Evolutionary conservation across 148 eudicot species (phyloP).

Genomic region (Polygonum aviculare): DNA sequence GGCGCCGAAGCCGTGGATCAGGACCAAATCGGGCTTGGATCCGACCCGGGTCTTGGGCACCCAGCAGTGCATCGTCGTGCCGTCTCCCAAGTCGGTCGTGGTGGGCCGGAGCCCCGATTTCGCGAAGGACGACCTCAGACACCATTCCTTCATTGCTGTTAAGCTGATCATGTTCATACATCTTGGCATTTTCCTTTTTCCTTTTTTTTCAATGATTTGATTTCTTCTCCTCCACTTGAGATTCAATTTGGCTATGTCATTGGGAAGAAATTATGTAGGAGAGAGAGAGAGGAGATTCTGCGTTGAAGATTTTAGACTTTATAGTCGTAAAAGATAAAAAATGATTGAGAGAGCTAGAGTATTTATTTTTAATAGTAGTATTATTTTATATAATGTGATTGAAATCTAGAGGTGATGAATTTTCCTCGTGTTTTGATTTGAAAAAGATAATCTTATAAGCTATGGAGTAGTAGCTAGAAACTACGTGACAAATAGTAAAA

Average conservation of each 20-base stretch:
- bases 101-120: constrained; percentile 53
- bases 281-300: too few species aligned
- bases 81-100: constrained; percentile 55
- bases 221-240: neutral
- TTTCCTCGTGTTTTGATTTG: neutral
- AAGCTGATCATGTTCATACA: constrained; percentile 64
- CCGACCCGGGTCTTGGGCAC: constrained; percentile 42
- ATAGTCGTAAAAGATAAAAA: too few species aligned
- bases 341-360: too few species aligned
- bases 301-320: too few species aligned
- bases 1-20: constrained; percentile 82
- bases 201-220: neutral
- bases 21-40: constrained; percentile 43
- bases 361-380: too few species aligned
- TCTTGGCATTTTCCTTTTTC: constrained; percentile 25
- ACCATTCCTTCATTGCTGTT: constrained; percentile 34
- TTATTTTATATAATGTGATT: neutral
- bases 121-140: constrained; percentile 30
- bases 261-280: neutral
- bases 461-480: neutral
- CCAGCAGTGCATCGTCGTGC: constrained; percentile 77
- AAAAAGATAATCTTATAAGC: too few species aligned
- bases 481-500: too few species aligned
- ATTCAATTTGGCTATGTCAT: too few species aligned
- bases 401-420: neutral